A percentile compares a stretch with the other conserved stretches of the same genome.
phyloP scores from a whole-genome alignment of 345 rosid species.

The Citrus maxima region DNA sequence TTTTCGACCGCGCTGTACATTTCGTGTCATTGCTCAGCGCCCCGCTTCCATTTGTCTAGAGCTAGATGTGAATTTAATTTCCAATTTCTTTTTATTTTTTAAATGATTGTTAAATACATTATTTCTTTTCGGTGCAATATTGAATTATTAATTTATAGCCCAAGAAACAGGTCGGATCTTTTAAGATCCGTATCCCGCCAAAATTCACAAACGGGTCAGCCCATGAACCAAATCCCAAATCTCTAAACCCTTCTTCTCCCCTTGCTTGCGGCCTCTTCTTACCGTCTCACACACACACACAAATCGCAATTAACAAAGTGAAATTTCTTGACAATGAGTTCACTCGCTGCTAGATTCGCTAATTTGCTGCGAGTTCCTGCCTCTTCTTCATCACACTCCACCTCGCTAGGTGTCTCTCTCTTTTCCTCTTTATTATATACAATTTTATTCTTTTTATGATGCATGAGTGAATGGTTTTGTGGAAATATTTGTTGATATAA shows the following conservation, averaged over 20 bases:
- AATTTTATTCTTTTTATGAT: neutral
- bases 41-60: neutral
- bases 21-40: neutral
- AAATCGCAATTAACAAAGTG: neutral
- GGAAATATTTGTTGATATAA: neutral
- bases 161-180: too few species aligned
- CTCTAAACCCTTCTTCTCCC: slow-evolving; percentile 26
- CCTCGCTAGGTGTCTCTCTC: slow-evolving; percentile 30
- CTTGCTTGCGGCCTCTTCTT: neutral
- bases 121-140: too few species aligned
- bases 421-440: neutral
- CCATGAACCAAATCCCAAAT: neutral
- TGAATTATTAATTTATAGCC: too few species aligned
- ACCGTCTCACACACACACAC: neutral
- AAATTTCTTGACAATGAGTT: slow-evolving; percentile 25
- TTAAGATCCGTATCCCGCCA: too few species aligned
- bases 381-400: slow-evolving; percentile 1
- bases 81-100: too few species aligned
- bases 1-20: neutral
- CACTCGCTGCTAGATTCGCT: slow-evolving; percentile 28
- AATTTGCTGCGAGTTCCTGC: slow-evolving; percentile 25
- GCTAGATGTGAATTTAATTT: neutral
- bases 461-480: neutral
- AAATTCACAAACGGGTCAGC: neutral
- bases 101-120: too few species aligned